Conservation (phyloP, 1,284 basidiomycete species). For the Serendipita sp. region DNA sequence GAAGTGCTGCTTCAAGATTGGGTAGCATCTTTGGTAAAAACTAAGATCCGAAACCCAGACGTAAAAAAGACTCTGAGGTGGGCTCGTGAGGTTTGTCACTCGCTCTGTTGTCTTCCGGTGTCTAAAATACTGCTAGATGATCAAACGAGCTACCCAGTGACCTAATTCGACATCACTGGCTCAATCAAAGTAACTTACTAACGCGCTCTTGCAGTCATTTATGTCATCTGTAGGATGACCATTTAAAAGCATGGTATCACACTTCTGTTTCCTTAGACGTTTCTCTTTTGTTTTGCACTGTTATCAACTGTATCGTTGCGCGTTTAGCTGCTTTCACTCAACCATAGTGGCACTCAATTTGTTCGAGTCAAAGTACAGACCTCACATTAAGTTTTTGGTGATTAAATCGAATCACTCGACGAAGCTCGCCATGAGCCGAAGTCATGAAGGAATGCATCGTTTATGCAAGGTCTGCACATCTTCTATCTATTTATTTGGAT, state of each 20-base stretch:
- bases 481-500: too few species aligned
- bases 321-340: not conserved
- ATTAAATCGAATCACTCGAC: too few species aligned
- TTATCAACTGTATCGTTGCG: slow-evolving; percentile 2
- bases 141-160: slow-evolving; percentile 7
- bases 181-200: not conserved
- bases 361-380: too few species aligned
- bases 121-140: slow-evolving; percentile 1
- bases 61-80: slow-evolving; percentile 70
- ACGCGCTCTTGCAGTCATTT: not conserved
- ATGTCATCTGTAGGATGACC: slow-evolving; percentile 4
- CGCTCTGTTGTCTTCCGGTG: not conserved
- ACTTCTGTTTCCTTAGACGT: not conserved
- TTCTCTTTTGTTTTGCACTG: not conserved
- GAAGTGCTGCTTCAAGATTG: slow-evolving; percentile 66
- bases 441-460: too few species aligned
- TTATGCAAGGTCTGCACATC: too few species aligned
- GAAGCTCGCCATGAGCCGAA: too few species aligned
- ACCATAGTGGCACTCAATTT: not conserved
- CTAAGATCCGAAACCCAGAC: slow-evolving; percentile 48
- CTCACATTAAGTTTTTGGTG: too few species aligned
- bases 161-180: not conserved
- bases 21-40: slow-evolving; percentile 67
- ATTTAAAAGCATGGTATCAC: not conserved
- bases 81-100: slow-evolving; percentile 58